Conservation (phyloP, 2,329 filamentous ascomycete genomes). For the Aspergillus spinulosporus region DNA sequence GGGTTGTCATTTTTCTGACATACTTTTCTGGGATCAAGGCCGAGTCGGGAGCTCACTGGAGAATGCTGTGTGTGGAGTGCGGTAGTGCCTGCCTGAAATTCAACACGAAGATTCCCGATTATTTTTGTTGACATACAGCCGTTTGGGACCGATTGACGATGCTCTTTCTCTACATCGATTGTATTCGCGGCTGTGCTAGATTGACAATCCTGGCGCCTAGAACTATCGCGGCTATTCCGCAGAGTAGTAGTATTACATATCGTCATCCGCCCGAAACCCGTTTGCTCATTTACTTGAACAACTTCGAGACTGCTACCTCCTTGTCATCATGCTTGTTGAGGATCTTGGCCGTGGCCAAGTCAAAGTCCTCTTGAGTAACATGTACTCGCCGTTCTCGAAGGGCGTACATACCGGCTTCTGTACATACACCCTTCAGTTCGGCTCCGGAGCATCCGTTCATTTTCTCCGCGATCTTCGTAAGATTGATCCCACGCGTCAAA, state of each 20-base stretch:
- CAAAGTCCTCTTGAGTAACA: slow-evolving; percentile 98
- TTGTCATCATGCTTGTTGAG: slow-evolving; percentile 99
- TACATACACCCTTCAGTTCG: slow-evolving; percentile 97
- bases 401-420: slow-evolving; percentile 97
- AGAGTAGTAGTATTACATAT: slow-evolving; percentile 27
- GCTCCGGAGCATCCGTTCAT: slow-evolving; percentile 99
- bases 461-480: slow-evolving; percentile 98
- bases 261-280: slow-evolving; percentile 11
- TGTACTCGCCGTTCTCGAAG: slow-evolving; percentile 93
- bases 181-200: slow-evolving; percentile 5
- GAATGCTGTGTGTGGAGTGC: no score
- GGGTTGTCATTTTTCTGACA: no score
- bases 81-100: background rate
- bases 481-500: slow-evolving; percentile 91
- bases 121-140: background rate
- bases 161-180: background rate
- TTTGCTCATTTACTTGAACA: slow-evolving; percentile 35
- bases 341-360: slow-evolving; percentile 97
- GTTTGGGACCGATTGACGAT: background rate
- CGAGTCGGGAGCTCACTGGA: no score
- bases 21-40: no score
- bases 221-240: slow-evolving; percentile 3
- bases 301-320: slow-evolving; percentile 56
- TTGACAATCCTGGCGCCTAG: slow-evolving; percentile 8
- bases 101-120: background rate